Conservation (phyloP, 306 rosid species). For the Quercus bicolor region DNA sequence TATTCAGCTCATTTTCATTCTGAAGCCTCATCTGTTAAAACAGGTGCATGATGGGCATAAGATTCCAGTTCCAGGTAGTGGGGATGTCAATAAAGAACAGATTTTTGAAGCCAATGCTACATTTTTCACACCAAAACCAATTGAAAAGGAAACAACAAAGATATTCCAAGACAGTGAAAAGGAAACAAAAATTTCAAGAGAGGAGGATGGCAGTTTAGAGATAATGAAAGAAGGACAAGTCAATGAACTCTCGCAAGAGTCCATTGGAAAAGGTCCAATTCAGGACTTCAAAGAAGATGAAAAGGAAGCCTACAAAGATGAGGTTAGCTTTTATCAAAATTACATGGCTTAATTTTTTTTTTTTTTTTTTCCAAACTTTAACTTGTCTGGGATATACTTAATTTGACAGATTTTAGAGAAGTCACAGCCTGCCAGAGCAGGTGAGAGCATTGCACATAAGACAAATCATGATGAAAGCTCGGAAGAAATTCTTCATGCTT, state of each 20-base stretch:
- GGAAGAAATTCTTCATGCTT: neutral
- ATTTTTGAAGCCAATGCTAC: slow-evolving; percentile 4
- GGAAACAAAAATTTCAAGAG: slow-evolving; percentile 1
- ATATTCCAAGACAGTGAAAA: slow-evolving; percentile 11
- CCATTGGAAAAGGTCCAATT: slow-evolving; percentile 15
- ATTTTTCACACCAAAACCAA: slow-evolving; percentile 10
- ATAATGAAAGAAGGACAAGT: slow-evolving; percentile 8
- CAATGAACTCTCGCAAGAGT: slow-evolving; percentile 5
- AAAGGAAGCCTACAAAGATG: slow-evolving; percentile 4
- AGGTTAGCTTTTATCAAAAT: slow-evolving; percentile 22
- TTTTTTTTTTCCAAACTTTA: neutral
- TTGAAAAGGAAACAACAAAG: slow-evolving; percentile 18
- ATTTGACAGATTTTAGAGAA: slow-evolving; percentile 23
- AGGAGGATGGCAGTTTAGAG: slow-evolving; percentile 20
- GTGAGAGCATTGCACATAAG: slow-evolving; percentile 14
- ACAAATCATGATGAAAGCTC: slow-evolving; percentile 6
- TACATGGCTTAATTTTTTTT: neutral
- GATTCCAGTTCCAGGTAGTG: slow-evolving; percentile 2
- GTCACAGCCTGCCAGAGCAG: slow-evolving; percentile 10
- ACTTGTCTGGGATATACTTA: neutral
- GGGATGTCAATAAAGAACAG: slow-evolving; percentile 16
- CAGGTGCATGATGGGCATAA: slow-evolving; percentile 20
- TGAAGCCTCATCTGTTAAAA: slow-evolving; percentile 11
- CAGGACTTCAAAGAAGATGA: neutral
- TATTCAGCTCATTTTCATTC: neutral